These are phyloP conservation scores for Mortierella sp. DNA, from an alignment of 371 early-diverging fungal genomes.

Conservation along the genomic window DNA sequence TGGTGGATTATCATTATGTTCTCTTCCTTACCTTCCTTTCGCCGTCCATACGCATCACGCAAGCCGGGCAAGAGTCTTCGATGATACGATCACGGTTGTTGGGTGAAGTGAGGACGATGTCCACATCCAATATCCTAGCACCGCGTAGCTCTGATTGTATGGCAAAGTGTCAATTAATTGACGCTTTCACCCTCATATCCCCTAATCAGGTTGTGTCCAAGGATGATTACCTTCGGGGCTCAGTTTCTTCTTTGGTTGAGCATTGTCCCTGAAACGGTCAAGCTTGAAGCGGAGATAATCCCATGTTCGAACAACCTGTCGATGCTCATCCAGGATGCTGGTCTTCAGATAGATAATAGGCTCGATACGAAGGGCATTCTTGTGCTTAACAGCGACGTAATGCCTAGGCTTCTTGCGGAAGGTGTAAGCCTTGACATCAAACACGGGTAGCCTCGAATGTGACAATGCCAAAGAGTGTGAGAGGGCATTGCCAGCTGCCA, in stretches of 20 bases:
- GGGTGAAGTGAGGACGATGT: conserved; percentile 40
- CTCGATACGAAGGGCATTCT: conserved; percentile 46
- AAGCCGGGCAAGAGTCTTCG: conserved; percentile 52
- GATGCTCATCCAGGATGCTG: conserved; percentile 34
- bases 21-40: conserved; percentile 32
- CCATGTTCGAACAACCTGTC: conserved; percentile 37
- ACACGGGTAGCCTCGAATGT: conserved; percentile 16
- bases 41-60: conserved; percentile 52
- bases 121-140: conserved; percentile 47
- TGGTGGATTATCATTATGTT: too few species aligned
- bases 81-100: conserved; percentile 39
- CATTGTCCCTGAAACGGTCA: conserved; percentile 47
- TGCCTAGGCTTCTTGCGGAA: conserved; percentile 52
- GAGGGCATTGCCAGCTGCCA: conserved; percentile 17
- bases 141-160: conserved; percentile 31
- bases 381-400: conserved; percentile 52
- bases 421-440: conserved; percentile 53
- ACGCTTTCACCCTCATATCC: too few species aligned
- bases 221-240: conserved; percentile 33
- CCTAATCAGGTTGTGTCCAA: neutral
- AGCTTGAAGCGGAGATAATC: conserved; percentile 39
- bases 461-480: conserved; percentile 7
- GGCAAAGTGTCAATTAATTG: neutral
- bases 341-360: conserved; percentile 53
- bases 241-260: conserved; percentile 47